Evolutionary conservation across 2,329 filamentous ascomycete species (phyloP), one percentile per base, ranked within the genome.

Genomic region (Colletotrichum orbiculare): DNA sequence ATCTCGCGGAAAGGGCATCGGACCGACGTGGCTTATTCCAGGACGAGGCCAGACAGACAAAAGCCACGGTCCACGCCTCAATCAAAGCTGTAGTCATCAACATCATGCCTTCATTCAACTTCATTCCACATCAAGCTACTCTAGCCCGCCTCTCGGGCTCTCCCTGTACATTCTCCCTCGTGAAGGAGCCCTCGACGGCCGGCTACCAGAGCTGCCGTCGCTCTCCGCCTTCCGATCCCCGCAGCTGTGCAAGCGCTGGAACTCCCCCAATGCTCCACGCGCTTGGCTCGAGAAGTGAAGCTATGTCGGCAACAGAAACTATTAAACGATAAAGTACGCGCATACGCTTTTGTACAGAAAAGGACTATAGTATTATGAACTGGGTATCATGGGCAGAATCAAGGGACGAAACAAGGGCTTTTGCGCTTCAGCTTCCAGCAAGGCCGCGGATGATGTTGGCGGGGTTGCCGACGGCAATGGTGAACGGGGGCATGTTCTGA

Each of bases 401-500:
- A 55, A 15, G 8, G 47, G 39, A 8, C 25, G 47, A 35, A 50
- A 63, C 25, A 25, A 25, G 25, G 25, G 43, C 42, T 60, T 56
- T 37, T 43, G 17, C 25, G 25, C 25, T 25, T 33, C 13, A 12
- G 33, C 58, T 63, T 9, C 66, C 57, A 34, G 66, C 65, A 52
- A 78, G 73, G 54, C 80, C 82, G 43, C 82, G 79, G 39, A 82
- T 76, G 53, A 91, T 81, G 56, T 83, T 83, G 6, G 89, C 89
- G 10, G 91, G 90, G 69, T 92, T 92, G 9, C 91, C 91, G 45
- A 86, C 89, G 12, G 89, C 89, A 56, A 91, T 83, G n/a, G 85
- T 88, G 68, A 89, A 92, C 4, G 86, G 86, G 2, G 88, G 87
- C 10, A 93, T 87, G 77, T 91, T 85, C 82, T 84, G 34, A 48